A percentile compares a stretch with the other conserved stretches of the same genome.
Conservation (phyloP, 2,329 filamentous ascomycete genomes). For the Phyllosticta ampelicida region DNA sequence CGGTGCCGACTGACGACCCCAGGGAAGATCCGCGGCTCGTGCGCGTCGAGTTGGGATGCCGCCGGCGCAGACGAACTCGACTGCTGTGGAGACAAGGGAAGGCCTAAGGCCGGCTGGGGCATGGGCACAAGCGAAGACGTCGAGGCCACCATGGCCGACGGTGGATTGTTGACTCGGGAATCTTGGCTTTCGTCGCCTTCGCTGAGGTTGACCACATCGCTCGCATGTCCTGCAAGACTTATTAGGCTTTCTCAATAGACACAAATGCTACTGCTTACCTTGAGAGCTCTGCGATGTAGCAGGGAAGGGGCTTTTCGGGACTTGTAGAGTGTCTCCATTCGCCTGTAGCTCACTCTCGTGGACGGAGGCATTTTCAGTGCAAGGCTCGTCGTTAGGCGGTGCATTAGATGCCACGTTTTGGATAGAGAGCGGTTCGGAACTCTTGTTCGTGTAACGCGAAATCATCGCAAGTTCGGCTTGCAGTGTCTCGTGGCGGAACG, state of each 20-base stretch:
- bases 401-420: conserved; percentile 26
- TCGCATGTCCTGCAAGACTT: background rate
- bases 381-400: conserved; percentile 14
- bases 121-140: conserved; percentile 6
- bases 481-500: conserved; percentile 79
- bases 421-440: conserved; percentile 22
- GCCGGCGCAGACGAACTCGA: conserved; percentile 17
- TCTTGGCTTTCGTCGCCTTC: background rate
- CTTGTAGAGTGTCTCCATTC: background rate
- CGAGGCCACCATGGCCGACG: conserved; percentile 8
- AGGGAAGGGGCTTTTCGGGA: background rate
- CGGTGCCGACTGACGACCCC: conserved; percentile 48
- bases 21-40: conserved; percentile 61
- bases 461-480: conserved; percentile 72
- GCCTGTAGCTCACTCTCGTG: background rate
- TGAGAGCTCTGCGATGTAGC: background rate
- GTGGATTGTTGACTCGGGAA: background rate
- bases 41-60: conserved; percentile 31
- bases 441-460: conserved; percentile 32
- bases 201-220: background rate
- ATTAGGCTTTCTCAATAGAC: background rate
- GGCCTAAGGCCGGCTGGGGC: conserved; percentile 7
- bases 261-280: background rate
- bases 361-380: conserved; percentile 17
- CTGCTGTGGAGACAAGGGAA: conserved; percentile 13